These are phyloP conservation scores for Ophiostoma ips DNA, from an alignment of 2,329 filamentous ascomycete genomes.

Conservation along the genomic window DNA sequence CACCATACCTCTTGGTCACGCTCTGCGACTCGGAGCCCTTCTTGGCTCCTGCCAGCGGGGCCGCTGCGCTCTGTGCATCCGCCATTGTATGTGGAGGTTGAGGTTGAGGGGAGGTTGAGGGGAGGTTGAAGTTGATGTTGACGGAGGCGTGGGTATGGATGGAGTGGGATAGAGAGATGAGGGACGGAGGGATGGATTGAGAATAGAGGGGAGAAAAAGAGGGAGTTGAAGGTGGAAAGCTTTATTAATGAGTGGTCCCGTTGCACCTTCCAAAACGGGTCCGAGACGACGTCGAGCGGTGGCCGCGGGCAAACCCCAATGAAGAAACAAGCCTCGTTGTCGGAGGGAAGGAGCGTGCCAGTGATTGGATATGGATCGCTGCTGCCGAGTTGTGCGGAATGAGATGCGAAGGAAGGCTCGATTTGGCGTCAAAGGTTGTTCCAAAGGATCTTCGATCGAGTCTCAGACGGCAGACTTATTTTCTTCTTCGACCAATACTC, in stretches of 20 bases:
- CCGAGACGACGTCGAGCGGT: conserved; percentile 3
- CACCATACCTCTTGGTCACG: conserved; percentile 59
- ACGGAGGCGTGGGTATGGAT: background rate
- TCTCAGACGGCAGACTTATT: too few species aligned
- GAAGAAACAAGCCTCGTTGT: conserved; percentile 4
- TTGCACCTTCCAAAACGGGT: conserved; percentile 3
- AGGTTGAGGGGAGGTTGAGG: too few species aligned
- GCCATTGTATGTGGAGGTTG: conserved; percentile 25
- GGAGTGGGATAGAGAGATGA: background rate
- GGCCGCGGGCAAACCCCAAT: background rate
- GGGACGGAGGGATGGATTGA: background rate
- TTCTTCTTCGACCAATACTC: too few species aligned
- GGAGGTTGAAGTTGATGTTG: background rate
- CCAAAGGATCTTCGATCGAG: too few species aligned
- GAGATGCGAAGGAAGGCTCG: background rate
- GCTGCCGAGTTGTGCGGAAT: conserved; percentile 3
- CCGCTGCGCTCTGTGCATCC: conserved; percentile 53
- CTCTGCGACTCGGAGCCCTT: conserved; percentile 54
- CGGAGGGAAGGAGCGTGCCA: conserved; percentile 2
- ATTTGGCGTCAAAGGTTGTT: background rate
- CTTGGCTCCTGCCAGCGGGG: conserved; percentile 47
- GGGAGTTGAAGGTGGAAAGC: background rate
- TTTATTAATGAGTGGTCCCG: too few species aligned
- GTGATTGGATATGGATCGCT: background rate
- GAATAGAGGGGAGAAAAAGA: background rate